These are phyloP conservation scores for Stemphylium vesicarium DNA, from an alignment of 2,329 filamentous ascomycete species.

Conservation along the genomic window DNA sequence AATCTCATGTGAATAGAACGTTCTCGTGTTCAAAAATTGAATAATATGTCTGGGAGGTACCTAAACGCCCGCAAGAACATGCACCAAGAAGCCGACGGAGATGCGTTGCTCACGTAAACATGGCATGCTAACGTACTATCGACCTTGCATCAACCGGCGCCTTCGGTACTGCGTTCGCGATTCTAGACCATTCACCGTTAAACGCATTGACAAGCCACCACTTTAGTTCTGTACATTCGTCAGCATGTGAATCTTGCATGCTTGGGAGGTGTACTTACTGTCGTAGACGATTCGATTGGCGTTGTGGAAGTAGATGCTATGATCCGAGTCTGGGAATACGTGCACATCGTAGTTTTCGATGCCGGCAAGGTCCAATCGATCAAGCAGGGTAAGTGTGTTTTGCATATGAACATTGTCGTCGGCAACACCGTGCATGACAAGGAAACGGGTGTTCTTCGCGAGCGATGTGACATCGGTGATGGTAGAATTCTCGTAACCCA, in stretches of 20 bases:
- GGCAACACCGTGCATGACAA: conserved; percentile 94
- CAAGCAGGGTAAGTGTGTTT: conserved; percentile 85
- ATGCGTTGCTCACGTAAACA: not conserved
- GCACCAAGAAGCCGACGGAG: not conserved
- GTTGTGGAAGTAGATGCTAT: conserved; percentile 93
- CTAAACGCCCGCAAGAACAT: not conserved
- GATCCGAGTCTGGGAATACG: conserved; percentile 94
- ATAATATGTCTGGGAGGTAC: not conserved
- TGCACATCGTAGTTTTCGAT: conserved; percentile 97
- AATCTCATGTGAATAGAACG: not conserved
- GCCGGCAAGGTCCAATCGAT: conserved; percentile 79
- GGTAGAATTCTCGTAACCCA: conserved; percentile 76
- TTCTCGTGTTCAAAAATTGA: not conserved
- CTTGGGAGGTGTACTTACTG: conserved; percentile 65
- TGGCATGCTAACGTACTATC: conserved; percentile 14
- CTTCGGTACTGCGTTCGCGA: conserved; percentile 59
- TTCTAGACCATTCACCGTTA: conserved; percentile 88
- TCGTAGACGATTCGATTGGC: conserved; percentile 91
- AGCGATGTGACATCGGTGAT: conserved; percentile 79
- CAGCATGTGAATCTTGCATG: conserved; percentile 1
- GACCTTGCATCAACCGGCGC: conserved; percentile 32
- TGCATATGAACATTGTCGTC: conserved; percentile 99
- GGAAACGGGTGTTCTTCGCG: conserved; percentile 78
- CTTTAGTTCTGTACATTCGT: conserved; percentile 65
- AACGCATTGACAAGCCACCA: conserved; percentile 98